phyloP scores from a whole-genome alignment of 345 rosid species.

The Gossypioides kirkii region DNA sequence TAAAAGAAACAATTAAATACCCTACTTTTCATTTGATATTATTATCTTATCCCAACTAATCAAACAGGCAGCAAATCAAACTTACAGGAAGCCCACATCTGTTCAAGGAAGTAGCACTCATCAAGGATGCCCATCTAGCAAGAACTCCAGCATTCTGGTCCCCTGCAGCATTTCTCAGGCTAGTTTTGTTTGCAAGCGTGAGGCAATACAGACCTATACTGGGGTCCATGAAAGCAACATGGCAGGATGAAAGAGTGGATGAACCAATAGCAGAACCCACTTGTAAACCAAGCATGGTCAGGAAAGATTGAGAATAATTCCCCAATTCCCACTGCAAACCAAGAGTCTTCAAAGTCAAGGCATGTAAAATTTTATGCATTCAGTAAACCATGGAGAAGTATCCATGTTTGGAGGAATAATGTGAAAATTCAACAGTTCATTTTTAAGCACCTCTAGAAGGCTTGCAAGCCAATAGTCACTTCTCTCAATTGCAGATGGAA shows the following conservation, averaged over 20 bases:
- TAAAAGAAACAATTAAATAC: not conserved
- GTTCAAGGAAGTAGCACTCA: conserved; percentile 66
- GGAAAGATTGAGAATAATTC: conserved; percentile 57
- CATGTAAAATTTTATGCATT: not conserved
- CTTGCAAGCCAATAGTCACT: conserved; percentile 82
- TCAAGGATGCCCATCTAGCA: conserved; percentile 74
- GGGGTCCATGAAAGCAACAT: conserved; percentile 71
- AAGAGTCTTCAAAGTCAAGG: conserved; percentile 14
- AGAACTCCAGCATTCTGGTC: conserved; percentile 57
- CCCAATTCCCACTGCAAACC: conserved; percentile 87
- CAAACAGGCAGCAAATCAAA: conserved; percentile 16
- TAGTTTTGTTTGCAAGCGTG: conserved; percentile 47
- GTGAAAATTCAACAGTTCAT: conserved; percentile 22
- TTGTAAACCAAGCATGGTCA: conserved; percentile 56
- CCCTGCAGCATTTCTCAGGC: conserved; percentile 64
- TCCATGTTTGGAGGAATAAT: not conserved
- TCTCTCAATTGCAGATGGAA: conserved; percentile 71
- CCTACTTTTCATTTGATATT: not conserved
- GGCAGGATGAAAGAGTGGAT: conserved; percentile 46
- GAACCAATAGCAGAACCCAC: conserved; percentile 27
- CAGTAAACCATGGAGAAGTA: not conserved
- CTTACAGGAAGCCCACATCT: conserved; percentile 94
- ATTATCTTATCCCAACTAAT: not conserved
- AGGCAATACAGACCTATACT: conserved; percentile 67
- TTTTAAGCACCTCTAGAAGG: conserved; percentile 62